phyloP scores from a whole-genome alignment of 495 filamentous ascomycete genomes.

The Penicillium coprophilum region DNA sequence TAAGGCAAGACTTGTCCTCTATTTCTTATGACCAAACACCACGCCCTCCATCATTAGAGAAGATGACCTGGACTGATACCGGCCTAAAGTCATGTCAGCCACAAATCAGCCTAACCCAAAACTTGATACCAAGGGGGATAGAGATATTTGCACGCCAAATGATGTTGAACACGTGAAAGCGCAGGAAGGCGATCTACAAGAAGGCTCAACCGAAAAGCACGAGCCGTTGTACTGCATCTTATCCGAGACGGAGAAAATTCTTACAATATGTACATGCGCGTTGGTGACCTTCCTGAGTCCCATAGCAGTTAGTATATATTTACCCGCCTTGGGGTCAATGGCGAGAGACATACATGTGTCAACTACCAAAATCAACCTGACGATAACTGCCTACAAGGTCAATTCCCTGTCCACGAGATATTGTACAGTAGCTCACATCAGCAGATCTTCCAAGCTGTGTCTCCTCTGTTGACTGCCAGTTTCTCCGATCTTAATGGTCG shows the following conservation, averaged over 20 bases:
- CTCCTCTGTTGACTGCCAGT: conserved; percentile 40
- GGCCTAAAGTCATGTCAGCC: not conserved
- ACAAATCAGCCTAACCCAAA: not conserved
- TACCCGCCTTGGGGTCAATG: conserved; percentile 31
- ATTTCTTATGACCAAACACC: no score
- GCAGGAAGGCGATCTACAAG: not conserved
- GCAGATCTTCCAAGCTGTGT: conserved; percentile 41
- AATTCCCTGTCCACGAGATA: not conserved
- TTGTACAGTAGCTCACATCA: not conserved
- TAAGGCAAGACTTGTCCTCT: no score
- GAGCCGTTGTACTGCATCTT: not conserved
- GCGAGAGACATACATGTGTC: conserved; percentile 27
- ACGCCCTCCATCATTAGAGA: no score
- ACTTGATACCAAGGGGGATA: not conserved
- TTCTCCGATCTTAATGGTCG: conserved; percentile 42
- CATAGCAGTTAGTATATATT: not conserved
- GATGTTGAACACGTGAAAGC: not conserved
- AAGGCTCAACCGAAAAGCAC: not conserved
- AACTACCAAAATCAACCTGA: conserved; percentile 35
- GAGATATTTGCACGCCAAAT: not conserved
- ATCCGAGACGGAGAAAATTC: not conserved
- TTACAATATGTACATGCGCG: not conserved
- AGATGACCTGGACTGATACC: not conserved
- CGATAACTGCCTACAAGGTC: conserved; percentile 36
- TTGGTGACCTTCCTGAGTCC: not conserved